Evolutionary conservation across 345 rosid species (phyloP), one percentile per base, ranked within the genome.

Genomic region (Eucalyptus globulus): DNA sequence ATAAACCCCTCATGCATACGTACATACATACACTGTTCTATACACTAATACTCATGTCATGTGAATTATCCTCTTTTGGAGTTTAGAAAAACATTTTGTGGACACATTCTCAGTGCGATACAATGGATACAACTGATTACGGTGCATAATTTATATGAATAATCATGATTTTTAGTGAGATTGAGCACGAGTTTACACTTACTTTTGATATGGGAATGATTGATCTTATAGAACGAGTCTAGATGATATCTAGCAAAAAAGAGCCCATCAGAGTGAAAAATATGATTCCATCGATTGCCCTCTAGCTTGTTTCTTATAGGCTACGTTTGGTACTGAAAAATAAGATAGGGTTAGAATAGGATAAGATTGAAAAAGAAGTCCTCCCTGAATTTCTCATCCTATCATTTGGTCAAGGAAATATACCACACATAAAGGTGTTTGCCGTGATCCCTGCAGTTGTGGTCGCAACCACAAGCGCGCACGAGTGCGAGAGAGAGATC

Each of bases 31-130:
- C 65, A 21, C 47, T 29, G 47, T 76, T 11, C 9, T 37, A 21
- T 37, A n/a, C 76, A 4, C 76, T 14, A 7, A 65, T 7, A 65
- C 76, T n/a, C 76, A 4, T 17, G 76, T 65, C 19, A 4, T 65
- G 76, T 8, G 72, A n/a, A 29, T 65, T n/a, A n/a, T 65, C 40
- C 76, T 65, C 76, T 14, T n/a, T 65, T 2, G 37, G 76, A n/a
- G 76, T 65, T n/a, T 0, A 8, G 76, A 65, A n/a, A n/a, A 8
- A 65, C 40, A n/a, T 65, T 65, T 7, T n/a, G 0, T 0, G 31
- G 72, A 65, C 76, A 65, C 9, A 34, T 65, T 65, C 11, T 15
- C 19, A 1, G 1, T n/a, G 69, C 16, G 8, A 8, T 8, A 65
- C 19, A 65, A n/a, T 1, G 40, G 76, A n/a, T n/a, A 65, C 40